A percentile compares a stretch with the other conserved stretches of the same genome.
Conservation (phyloP, 768 basidiomycete genomes). For the Rossbeevera mucosa region DNA sequence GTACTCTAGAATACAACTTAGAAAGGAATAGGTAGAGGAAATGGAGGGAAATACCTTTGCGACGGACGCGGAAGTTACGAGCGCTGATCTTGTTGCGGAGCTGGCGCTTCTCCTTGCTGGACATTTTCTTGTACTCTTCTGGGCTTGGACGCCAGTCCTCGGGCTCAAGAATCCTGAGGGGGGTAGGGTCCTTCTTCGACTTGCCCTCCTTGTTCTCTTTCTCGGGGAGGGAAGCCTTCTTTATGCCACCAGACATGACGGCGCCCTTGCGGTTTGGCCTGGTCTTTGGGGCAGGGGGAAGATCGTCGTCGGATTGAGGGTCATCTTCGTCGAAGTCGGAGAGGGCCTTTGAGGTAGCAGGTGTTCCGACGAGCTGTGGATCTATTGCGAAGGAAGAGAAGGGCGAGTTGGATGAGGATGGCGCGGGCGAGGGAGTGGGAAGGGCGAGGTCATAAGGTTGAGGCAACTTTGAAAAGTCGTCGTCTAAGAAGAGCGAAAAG, state of each 20-base stretch:
- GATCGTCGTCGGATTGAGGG: slow-evolving; percentile 30
- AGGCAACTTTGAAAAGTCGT: slow-evolving; percentile 34
- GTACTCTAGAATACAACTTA: slow-evolving; percentile 56
- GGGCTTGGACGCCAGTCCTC: slow-evolving; percentile 85
- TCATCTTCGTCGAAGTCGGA: slow-evolving; percentile 43
- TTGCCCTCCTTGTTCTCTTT: slow-evolving; percentile 29
- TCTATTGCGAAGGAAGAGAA: slow-evolving; percentile 53
- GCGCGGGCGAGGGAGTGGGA: slow-evolving; percentile 23
- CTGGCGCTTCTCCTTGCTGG: slow-evolving; percentile 93
- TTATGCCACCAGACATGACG: slow-evolving; percentile 68
- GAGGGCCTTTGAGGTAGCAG: slow-evolving; percentile 41
- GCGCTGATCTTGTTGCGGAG: slow-evolving; percentile 96
- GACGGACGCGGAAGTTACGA: slow-evolving; percentile 87
- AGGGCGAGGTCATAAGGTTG: slow-evolving; percentile 28
- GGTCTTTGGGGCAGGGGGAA: slow-evolving; percentile 33
- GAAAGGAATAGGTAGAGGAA: background rate
- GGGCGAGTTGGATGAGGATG: slow-evolving; percentile 19
- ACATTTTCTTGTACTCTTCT: slow-evolving; percentile 94
- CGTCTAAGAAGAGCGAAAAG: slow-evolving; percentile 46
- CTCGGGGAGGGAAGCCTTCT: slow-evolving; percentile 48
- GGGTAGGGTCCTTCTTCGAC: slow-evolving; percentile 26
- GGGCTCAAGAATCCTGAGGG: slow-evolving; percentile 31
- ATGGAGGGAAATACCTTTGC: slow-evolving; percentile 64
- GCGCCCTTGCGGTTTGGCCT: slow-evolving; percentile 60
- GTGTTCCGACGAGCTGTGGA: slow-evolving; percentile 71